phyloP scores from a whole-genome alignment of 2,329 filamentous ascomycete species.

The Talaromyces atroroseus region DNA sequence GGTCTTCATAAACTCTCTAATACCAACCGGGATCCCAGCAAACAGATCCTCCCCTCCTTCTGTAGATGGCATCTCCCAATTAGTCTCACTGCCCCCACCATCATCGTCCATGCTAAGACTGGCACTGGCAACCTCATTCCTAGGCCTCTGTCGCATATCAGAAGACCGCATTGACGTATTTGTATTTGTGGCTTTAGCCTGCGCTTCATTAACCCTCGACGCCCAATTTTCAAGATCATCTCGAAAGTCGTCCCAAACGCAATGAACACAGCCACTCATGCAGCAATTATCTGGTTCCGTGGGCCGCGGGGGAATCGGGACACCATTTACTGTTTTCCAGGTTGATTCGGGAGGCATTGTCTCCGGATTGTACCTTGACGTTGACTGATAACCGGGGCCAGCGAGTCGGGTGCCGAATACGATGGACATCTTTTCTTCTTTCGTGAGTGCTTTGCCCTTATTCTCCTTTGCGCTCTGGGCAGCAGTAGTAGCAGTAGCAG shows the following conservation, averaged over 20 bases:
- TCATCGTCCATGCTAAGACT: slow-evolving; percentile 70
- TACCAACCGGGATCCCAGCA: slow-evolving; percentile 78
- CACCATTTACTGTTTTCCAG: slow-evolving; percentile 61
- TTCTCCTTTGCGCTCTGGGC: neutral
- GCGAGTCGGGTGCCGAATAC: slow-evolving; percentile 77
- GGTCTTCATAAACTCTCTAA: slow-evolving; percentile 93
- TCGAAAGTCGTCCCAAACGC: slow-evolving; percentile 87
- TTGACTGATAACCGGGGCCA: slow-evolving; percentile 64
- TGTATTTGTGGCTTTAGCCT: slow-evolving; percentile 25
- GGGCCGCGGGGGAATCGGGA: slow-evolving; percentile 76
- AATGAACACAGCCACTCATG: slow-evolving; percentile 97
- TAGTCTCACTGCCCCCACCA: slow-evolving; percentile 66
- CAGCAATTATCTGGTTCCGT: slow-evolving; percentile 96
- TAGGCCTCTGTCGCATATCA: slow-evolving; percentile 28
- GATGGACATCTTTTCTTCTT: slow-evolving; percentile 53
- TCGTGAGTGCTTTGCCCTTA: slow-evolving; percentile 3
- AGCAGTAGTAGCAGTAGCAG: neutral
- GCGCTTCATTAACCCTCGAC: slow-evolving; percentile 58
- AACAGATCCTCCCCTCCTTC: slow-evolving; percentile 60
- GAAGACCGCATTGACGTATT: slow-evolving; percentile 6
- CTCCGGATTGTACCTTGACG: slow-evolving; percentile 47
- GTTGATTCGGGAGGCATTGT: slow-evolving; percentile 55
- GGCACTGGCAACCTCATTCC: slow-evolving; percentile 44
- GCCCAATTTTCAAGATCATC: slow-evolving; percentile 93
- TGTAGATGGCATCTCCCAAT: slow-evolving; percentile 50